Evolutionary conservation across 257 asterid genomes (phyloP), one percentile per base, ranked within the genome.

Genomic region (Solanum clarkiae): DNA sequence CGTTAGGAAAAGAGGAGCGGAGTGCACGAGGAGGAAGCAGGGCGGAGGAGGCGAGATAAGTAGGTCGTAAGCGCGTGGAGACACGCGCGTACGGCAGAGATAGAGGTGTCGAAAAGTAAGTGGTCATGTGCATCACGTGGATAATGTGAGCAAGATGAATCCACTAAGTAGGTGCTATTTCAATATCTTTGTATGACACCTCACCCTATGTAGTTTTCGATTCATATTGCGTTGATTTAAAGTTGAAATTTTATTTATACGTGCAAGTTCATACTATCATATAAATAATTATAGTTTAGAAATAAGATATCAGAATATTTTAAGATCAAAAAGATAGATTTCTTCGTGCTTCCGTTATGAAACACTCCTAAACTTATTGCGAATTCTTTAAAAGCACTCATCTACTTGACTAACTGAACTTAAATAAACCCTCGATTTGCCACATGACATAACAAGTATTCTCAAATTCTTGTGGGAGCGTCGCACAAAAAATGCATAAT

Each of bases 41-140:
- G 18, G 66, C 6, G 68, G 53, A 72, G 80, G 60, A 51, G 56
- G 69, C 13, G 81, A 69, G 26, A 79, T 54, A 53, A 79, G 66
- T 53, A 54, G 66, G 29, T 16, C 51, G 47, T 29, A 32, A 79
- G 65, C 65, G 65, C 47, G 66, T 53, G 83, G 45, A 18, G 9
- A 53, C 66, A 79, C 82, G 63, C 7, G 11, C 26, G 10, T 1
- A 10, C 6, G 63, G 63, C 24, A 15, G 63, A 12, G 14, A 15
- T 77, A 45, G 63, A 29, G 47, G 45, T 24, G 65, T 9, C 2
- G 83, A 29, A 54, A 17, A 26, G 62, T 54, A 42, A 26, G 17
- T 53, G 29, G 65, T 53, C 83, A 79, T 79, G 12, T 29, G 49
- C 17, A 29, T 26, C 66, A 79, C 83, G 83, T 79, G 83, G 0